Evolutionary conservation across 2,329 filamentous ascomycete species (phyloP).

Genomic region (Colletotrichum sp.): DNA sequence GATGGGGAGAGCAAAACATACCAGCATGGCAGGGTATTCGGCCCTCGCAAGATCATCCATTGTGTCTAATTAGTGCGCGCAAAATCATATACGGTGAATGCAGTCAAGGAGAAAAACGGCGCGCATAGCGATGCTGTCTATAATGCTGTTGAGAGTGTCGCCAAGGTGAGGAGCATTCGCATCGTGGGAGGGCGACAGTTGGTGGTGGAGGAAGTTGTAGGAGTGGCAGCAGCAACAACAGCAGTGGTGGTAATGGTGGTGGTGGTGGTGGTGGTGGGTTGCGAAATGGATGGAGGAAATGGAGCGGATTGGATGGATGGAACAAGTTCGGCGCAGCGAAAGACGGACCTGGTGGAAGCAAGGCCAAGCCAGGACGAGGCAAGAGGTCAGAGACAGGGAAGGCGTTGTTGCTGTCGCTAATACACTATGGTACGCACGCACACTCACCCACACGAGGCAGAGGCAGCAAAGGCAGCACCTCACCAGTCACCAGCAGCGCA

Average conservation of each 20-base stretch:
- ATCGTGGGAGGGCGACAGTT: constrained; percentile 10
- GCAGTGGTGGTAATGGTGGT: not conserved
- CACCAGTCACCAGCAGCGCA: not conserved
- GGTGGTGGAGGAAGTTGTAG: not conserved
- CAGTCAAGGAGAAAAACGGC: constrained; percentile 19
- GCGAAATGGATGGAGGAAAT: constrained; percentile 4
- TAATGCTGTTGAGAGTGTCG: constrained; percentile 14
- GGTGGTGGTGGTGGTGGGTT: not conserved
- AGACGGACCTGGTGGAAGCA: not conserved
- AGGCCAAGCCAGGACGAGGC: not conserved
- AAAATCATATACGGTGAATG: constrained; percentile 19
- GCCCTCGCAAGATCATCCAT: constrained; percentile 83
- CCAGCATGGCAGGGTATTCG: constrained; percentile 95
- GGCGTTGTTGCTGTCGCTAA: not conserved
- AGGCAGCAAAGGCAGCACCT: not conserved
- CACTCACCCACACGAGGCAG: not conserved
- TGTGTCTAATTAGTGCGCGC: constrained; percentile 28
- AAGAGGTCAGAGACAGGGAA: constrained; percentile 2
- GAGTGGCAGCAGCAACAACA: not conserved
- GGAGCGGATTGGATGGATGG: constrained; percentile 11
- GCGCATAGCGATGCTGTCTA: constrained; percentile 25
- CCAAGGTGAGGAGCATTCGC: constrained; percentile 22
- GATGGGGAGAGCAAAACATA: constrained; percentile 42
- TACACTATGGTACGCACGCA: not conserved
- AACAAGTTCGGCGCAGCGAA: not conserved